Evolutionary conservation across 2,329 filamentous ascomycete genomes (phyloP).

Genomic region (Alternaria longipes): DNA sequence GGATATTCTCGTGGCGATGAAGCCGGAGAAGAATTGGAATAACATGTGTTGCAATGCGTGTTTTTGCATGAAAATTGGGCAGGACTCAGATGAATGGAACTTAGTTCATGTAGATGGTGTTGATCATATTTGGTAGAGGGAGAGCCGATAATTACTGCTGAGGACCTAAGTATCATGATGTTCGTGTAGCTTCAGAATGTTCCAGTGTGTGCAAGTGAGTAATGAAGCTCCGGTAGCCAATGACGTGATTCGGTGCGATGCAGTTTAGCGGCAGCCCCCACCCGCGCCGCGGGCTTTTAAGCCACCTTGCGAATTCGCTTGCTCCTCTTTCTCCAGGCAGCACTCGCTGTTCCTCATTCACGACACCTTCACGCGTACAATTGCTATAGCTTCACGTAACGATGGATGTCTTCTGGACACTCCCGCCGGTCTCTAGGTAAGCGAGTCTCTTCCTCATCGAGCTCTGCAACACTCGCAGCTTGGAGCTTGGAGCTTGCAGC

Average conservation of each 20-base stretch:
- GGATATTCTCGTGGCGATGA: not conserved
- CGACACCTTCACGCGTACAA: constrained; percentile 27
- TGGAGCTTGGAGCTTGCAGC: not conserved
- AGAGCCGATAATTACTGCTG: not conserved
- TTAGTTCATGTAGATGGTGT: not conserved
- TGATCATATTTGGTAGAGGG: not conserved
- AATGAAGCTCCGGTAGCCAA: not conserved
- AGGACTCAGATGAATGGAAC: not conserved
- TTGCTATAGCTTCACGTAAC: constrained; percentile 31
- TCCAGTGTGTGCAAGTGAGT: not conserved
- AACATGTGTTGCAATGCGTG: not conserved
- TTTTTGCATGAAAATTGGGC: not conserved
- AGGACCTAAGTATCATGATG: not conserved
- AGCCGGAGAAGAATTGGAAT: not conserved
- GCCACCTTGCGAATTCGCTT: constrained; percentile 29
- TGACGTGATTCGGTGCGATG: constrained; percentile 11
- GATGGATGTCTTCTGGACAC: constrained; percentile 71
- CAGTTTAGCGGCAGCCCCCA: constrained; percentile 19
- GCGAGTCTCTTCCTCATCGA: constrained; percentile 25
- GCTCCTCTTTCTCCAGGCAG: constrained; percentile 44
- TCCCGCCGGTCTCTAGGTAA: constrained; percentile 73
- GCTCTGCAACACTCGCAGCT: not conserved
- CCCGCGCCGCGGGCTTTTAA: constrained; percentile 21
- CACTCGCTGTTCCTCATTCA: constrained; percentile 45
- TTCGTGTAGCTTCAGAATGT: not conserved